phyloP scores from a whole-genome alignment of 805 yeast genomes.

The Metschnikowia drakensbergensis region DNA sequence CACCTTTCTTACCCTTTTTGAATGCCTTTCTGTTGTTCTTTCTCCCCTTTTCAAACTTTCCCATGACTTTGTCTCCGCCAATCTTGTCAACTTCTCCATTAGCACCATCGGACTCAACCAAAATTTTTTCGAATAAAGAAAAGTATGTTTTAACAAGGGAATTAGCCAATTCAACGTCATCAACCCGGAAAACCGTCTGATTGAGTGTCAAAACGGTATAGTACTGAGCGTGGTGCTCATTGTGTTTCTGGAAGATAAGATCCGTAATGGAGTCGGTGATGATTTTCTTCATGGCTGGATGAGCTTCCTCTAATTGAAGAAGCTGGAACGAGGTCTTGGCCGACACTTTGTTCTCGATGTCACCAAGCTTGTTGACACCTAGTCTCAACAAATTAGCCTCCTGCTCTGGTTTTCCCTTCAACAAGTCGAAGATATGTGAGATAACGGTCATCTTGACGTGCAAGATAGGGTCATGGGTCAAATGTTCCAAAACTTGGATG shows the following conservation, averaged over 20 bases:
- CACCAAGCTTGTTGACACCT: conserved; percentile 94
- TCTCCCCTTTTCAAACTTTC: conserved; percentile 56
- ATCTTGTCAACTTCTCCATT: conserved; percentile 34
- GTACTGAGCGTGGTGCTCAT: conserved; percentile 84
- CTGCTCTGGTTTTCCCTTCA: conserved; percentile 90
- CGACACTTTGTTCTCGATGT: conserved; percentile 82
- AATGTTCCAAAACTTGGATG: conserved; percentile 68
- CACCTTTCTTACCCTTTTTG: conserved; percentile 86
- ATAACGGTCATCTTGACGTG: conserved; percentile 80
- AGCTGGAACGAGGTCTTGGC: conserved; percentile 83
- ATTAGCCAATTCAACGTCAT: conserved; percentile 80
- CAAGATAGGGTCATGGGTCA: conserved; percentile 87
- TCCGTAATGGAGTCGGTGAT: conserved; percentile 79
- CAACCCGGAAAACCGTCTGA: conserved; percentile 82
- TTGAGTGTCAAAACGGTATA: conserved; percentile 85
- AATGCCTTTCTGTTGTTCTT: conserved; percentile 58
- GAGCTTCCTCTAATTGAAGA: conserved; percentile 78
- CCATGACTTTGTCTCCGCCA: conserved; percentile 34
- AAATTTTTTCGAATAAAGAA: conserved; percentile 76
- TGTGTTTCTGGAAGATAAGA: conserved; percentile 64
- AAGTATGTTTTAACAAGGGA: conserved; percentile 79
- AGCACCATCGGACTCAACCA: conserved; percentile 60
- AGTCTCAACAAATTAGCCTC: conserved; percentile 85
- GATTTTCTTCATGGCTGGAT: conserved; percentile 91
- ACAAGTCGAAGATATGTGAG: conserved; percentile 71